A percentile compares a stretch with the other conserved stretches of the same genome.
phyloP scores from a whole-genome alignment of 108 stramenopile species.

The Cyclotella distinguenda region DNA sequence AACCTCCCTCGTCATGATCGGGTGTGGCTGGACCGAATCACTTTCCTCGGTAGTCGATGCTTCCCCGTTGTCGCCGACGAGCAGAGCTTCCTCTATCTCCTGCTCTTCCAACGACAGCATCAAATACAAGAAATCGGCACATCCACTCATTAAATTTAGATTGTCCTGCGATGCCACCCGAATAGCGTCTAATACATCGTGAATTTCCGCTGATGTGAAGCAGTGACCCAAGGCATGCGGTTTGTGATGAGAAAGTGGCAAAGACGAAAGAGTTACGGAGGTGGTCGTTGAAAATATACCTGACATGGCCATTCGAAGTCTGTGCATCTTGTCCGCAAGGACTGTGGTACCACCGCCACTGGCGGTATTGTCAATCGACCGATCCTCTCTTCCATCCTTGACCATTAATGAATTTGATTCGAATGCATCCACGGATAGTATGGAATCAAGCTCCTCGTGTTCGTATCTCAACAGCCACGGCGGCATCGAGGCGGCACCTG shows the following conservation, averaged over 20 bases:
- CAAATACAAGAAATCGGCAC: slow-evolving; percentile 49
- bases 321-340: not conserved
- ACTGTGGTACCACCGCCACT: not conserved
- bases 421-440: not conserved
- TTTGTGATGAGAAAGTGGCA: not conserved
- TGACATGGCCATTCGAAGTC: slow-evolving; percentile 1
- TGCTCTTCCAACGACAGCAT: slow-evolving; percentile 53
- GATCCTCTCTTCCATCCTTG: not conserved
- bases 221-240: slow-evolving; percentile 6
- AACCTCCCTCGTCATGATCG: slow-evolving; percentile 56
- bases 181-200: slow-evolving; percentile 47
- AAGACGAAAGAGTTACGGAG: not conserved
- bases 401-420: not conserved
- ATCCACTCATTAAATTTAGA: slow-evolving; percentile 40
- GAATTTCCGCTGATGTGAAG: slow-evolving; percentile 39
- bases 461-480: not conserved
- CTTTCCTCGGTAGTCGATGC: not conserved
- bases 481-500: no score
- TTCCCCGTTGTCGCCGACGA: slow-evolving; percentile 12
- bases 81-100: slow-evolving; percentile 8
- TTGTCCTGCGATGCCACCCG: slow-evolving; percentile 44
- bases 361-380: not conserved
- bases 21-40: not conserved
- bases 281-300: not conserved
- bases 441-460: not conserved